These are phyloP conservation scores for Solanum sejunctum DNA, from an alignment of 257 asterid genomes.

Conservation along the genomic window DNA sequence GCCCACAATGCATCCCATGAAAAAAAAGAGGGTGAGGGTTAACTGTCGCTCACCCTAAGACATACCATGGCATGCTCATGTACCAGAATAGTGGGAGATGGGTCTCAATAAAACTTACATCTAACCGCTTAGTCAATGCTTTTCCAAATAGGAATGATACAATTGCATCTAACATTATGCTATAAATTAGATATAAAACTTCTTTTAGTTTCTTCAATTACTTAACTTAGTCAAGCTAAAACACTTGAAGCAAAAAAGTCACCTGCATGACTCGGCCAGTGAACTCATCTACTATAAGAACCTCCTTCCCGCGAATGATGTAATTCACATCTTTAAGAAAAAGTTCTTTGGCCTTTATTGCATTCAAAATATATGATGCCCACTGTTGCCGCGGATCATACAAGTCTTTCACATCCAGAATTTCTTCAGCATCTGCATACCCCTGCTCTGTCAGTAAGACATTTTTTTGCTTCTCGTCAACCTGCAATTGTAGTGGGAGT, in stretches of 20 bases:
- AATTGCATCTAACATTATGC: neutral
- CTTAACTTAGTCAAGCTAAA: neutral
- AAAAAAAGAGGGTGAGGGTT: neutral
- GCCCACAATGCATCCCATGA: neutral
- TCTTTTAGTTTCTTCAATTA: neutral
- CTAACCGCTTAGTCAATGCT: neutral
- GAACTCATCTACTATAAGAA: slow-evolving; percentile 92
- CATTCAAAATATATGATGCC: slow-evolving; percentile 93
- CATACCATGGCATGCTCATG: neutral
- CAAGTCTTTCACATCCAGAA: slow-evolving; percentile 80
- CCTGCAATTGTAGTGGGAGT: slow-evolving; percentile 40
- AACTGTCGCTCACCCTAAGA: neutral
- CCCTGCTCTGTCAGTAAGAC: slow-evolving; percentile 91
- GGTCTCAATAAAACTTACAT: neutral
- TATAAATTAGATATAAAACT: neutral
- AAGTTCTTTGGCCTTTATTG: slow-evolving; percentile 91
- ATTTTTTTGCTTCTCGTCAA: slow-evolving; percentile 86
- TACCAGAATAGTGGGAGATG: neutral
- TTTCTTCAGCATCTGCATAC: slow-evolving; percentile 96
- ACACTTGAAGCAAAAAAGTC: slow-evolving; percentile 4
- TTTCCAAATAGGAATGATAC: neutral
- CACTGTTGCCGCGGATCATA: slow-evolving; percentile 98
- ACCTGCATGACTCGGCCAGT: slow-evolving; percentile 99
- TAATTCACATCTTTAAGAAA: slow-evolving; percentile 91
- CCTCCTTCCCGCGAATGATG: slow-evolving; percentile 88